Base-by-base conservation (phyloP, 148 eudicot genomes). In the Rhododendron williamsianum region DNA sequence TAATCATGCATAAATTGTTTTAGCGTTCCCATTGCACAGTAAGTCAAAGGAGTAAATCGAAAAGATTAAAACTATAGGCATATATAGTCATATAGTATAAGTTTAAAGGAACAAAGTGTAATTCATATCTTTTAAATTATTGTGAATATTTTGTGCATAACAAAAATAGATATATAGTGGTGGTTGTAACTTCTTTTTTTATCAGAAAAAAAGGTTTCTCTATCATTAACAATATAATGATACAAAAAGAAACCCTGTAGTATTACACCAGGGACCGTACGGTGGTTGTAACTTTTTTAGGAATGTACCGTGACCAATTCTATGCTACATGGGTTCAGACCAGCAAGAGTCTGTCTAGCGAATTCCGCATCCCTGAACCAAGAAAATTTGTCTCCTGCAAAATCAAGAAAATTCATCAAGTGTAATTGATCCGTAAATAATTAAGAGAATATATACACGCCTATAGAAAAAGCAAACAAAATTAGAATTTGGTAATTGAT, bases 311-410 rank as follows among this genome's bases (percentile, higher is more conserved):
- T 92, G 63, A 96, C 94, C 51, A 93, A 80, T 65, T 90, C 80
- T 46, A 96, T 91, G 89, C 84, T 63, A 43, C 79, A 90, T 3
- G 98, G 98, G 82, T 96, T 94, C 1, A 95, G 43, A 87, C 98
- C 98, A 19, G 98, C 98, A 77, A 96, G 92, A 71, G 95, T 93
- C 83, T 96, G 92, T 4, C 98, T 87, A 18, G 95, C 86, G 83
- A 96, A 95, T 84, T 94, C 98, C 60, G 91, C 97, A 63, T 95
- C 95, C 76, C 92, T 92, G 41, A 95, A 87, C 97, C 98, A 95
- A 80, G 91, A 85, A 85, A 92, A 92, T 54, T 84, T 86, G 82
- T 93, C 94, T 58, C 92, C 95, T 92, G 87, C 45, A 41, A 74
- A 56, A 33, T 13, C 2, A 27, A 36, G 13, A 49, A 78, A 49